Base-by-base conservation (phyloP, 2,329 filamentous ascomycete species). In the Paecilomyces niveus region DNA sequence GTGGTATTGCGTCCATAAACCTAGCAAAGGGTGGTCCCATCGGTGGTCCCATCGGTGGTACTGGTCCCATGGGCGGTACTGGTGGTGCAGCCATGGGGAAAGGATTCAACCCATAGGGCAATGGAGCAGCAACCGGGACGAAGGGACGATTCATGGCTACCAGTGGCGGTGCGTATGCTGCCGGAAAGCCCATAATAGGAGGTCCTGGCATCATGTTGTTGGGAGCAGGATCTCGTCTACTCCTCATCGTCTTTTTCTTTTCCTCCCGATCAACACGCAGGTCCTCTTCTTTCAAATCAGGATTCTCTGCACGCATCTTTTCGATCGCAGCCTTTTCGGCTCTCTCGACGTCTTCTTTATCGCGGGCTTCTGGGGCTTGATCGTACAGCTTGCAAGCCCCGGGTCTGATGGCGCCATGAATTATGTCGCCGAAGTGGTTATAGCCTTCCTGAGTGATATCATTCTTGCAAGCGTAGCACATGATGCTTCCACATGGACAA, bases 401-500 rank as follows among this genome's bases (percentile, higher is more conserved):
- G 58, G 77, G 81, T 0, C 81, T 81, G 11, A 80, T 81, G 53
- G 77, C 18, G 15, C 15, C n/a, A 45, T 45, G 21, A 8, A n/a
- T 45, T 8, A 21, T 18, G 15, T 45, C 39, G 9, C n/a, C 81
- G 66, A 95, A 95, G 71, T 95, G 91, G 0, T 77, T 64, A 66
- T 95, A 94, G 58, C 82, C 72, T 15, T 67, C 74, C 58, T 80
- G 83, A 1, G 83, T 83, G 22, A 85, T 76, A 53, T 80, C 73
- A 65, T 87, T 79, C 22, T 85, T 86, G 74, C 91, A 96, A 50
- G 74, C 66, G 61, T 79, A 83, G 72, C 83, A 86, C 71, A 85
- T 83, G 7, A 76, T 59, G 51, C 80, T 79, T 3, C 65, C 60
- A 64, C 83, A 86, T n/a, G 81, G 80, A 70, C 91, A 96, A 0